phyloP scores from a whole-genome alignment of 1,139 yeast species.

The Lodderomyces jiufengensis region DNA sequence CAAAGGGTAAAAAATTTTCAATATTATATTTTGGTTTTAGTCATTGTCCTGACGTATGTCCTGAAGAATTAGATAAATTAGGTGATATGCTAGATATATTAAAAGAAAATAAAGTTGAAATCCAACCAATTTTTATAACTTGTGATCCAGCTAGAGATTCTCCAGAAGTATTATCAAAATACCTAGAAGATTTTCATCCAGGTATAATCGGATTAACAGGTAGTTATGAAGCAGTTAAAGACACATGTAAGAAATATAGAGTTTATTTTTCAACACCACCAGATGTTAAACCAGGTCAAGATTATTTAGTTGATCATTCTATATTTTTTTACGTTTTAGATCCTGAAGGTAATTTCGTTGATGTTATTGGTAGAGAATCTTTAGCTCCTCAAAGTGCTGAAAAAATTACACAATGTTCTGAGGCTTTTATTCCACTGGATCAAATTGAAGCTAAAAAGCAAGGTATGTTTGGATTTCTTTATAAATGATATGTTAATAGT shows the following conservation, averaged over 20 bases:
- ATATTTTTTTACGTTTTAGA: constrained; percentile 96
- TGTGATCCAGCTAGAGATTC: constrained; percentile 96
- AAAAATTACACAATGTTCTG: constrained; percentile 72
- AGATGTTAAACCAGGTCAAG: constrained; percentile 90
- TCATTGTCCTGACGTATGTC: constrained; percentile 97
- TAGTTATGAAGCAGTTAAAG: constrained; percentile 76
- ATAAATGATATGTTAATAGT: constrained; percentile 21
- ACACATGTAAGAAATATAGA: constrained; percentile 79
- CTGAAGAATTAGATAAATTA: constrained; percentile 91
- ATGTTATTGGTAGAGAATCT: constrained; percentile 89
- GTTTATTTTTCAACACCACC: constrained; percentile 97
- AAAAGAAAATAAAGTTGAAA: constrained; percentile 53
- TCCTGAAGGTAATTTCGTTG: constrained; percentile 92
- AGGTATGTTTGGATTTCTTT: constrained; percentile 55
- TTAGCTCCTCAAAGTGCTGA: constrained; percentile 76
- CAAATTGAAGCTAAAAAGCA: constrained; percentile 59
- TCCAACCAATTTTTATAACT: constrained; percentile 87
- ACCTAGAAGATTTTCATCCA: constrained; percentile 84
- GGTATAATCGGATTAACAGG: constrained; percentile 90
- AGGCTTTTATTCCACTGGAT: constrained; percentile 68
- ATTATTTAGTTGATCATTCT: constrained; percentile 93
- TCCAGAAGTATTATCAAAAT: constrained; percentile 76
- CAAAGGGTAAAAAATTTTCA: constrained; percentile 53
- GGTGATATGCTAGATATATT: constrained; percentile 71
- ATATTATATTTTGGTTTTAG: constrained; percentile 91